Percentiles rank a stretch among this genome's conserved stretches.
These are phyloP conservation scores for Apostasia shenzhenica DNA, from an alignment of 106 monocot genomes.

Conservation along the genomic window DNA sequence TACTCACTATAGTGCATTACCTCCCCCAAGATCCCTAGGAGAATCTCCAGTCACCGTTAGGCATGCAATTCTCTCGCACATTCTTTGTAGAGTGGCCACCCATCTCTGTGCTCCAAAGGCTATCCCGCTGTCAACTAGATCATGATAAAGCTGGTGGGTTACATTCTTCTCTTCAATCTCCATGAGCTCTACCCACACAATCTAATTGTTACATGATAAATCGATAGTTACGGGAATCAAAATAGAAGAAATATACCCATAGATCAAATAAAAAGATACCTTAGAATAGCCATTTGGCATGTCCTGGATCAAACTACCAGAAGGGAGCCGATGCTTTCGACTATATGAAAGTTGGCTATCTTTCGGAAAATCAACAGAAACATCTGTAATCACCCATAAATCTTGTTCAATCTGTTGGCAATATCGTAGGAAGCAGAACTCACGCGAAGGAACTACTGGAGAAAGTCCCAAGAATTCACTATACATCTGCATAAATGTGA, in stretches of 20 bases:
- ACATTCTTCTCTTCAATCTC: conserved; percentile 34
- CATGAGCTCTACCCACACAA: conserved; percentile 58
- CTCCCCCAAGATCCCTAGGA: conserved; percentile 40
- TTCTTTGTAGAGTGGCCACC: conserved; percentile 41
- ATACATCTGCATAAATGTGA: conserved; percentile 52
- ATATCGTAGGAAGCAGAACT: conserved; percentile 76
- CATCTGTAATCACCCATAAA: conserved; percentile 71
- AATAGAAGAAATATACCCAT: neutral
- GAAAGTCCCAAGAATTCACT: conserved; percentile 82
- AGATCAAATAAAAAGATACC: conserved; percentile 17
- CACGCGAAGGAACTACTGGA: conserved; percentile 66
- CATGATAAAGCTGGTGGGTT: conserved; percentile 26
- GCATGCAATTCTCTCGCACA: conserved; percentile 39
- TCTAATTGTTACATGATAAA: conserved; percentile 7
- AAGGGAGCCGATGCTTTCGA: conserved; percentile 48
- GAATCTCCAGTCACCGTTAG: conserved; percentile 19
- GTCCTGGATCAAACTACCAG: conserved; percentile 90
- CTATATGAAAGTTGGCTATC: conserved; percentile 37
- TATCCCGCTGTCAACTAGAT: conserved; percentile 35
- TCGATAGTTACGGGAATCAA: neutral
- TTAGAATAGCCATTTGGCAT: conserved; percentile 84
- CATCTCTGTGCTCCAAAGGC: conserved; percentile 54
- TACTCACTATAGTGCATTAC: conserved; percentile 7
- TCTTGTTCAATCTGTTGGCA: conserved; percentile 77
- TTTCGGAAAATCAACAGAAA: conserved; percentile 48